phyloP scores from a whole-genome alignment of 2,329 filamentous ascomycete species.

The Diaporthe sp. region DNA sequence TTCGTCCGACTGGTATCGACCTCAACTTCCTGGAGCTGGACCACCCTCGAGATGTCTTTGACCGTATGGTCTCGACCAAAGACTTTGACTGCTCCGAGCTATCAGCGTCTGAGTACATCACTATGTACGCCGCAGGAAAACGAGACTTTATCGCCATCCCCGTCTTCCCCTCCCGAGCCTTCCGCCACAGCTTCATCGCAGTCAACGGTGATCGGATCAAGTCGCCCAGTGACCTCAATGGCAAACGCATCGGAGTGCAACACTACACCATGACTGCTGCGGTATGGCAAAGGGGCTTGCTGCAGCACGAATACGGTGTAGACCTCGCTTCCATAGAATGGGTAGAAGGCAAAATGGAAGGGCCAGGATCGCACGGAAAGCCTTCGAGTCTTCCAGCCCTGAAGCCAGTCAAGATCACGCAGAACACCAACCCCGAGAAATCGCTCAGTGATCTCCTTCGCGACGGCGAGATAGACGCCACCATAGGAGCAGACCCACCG shows the following conservation, averaged over 20 bases:
- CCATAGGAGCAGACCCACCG: conserved; percentile 52
- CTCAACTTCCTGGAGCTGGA: conserved; percentile 47
- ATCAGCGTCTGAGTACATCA: not conserved
- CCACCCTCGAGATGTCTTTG: conserved; percentile 52
- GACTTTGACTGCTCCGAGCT: conserved; percentile 50
- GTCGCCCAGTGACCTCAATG: conserved; percentile 50
- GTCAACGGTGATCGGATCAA: conserved; percentile 50
- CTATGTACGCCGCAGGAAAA: conserved; percentile 45
- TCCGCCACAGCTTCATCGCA: conserved; percentile 52
- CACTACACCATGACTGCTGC: conserved; percentile 56
- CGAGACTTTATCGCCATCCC: conserved; percentile 49
- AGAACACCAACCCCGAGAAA: conserved; percentile 46
- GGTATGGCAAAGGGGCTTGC: conserved; percentile 52
- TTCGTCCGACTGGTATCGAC: conserved; percentile 48
- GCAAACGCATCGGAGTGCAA: conserved; percentile 53
- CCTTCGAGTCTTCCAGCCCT: conserved; percentile 46
- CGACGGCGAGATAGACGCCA: conserved; percentile 54
- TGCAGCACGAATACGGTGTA: conserved; percentile 50
- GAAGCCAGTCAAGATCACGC: conserved; percentile 46
- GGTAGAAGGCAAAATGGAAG: conserved; percentile 52
- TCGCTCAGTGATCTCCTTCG: conserved; percentile 51
- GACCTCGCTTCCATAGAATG: conserved; percentile 50
- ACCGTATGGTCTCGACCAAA: conserved; percentile 48
- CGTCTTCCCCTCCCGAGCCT: conserved; percentile 50
- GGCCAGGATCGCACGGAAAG: conserved; percentile 48